These are phyloP conservation scores for Anthracocystis setariae DNA, from an alignment of 1,284 basidiomycete species.

Conservation along the genomic window DNA sequence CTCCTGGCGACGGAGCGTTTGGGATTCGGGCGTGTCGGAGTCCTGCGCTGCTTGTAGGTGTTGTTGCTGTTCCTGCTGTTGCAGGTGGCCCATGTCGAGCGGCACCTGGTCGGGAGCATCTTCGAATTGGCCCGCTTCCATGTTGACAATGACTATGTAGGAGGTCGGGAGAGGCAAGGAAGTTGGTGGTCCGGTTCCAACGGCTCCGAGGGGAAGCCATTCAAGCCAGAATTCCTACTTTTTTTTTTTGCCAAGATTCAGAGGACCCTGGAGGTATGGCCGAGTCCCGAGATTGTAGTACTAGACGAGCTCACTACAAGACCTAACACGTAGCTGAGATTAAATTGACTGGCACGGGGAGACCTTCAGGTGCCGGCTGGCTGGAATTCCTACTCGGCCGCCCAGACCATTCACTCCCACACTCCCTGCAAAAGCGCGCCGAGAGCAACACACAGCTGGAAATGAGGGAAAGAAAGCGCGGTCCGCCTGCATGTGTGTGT, in stretches of 20 bases:
- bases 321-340: background rate
- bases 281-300: conserved; percentile 18
- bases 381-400: conserved; percentile 28
- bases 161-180: background rate
- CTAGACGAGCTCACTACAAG: background rate
- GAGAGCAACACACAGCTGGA: conserved; percentile 11
- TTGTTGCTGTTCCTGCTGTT: conserved; percentile 13
- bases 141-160: background rate
- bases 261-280: conserved; percentile 25
- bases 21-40: conserved; percentile 20
- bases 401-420: too few species aligned
- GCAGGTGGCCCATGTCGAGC: background rate
- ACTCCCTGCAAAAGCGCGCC: background rate
- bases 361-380: background rate
- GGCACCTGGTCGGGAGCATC: conserved; percentile 29
- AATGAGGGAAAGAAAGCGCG: background rate
- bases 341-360: conserved; percentile 2
- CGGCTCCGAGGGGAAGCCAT: too few species aligned
- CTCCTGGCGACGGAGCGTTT: conserved; percentile 35
- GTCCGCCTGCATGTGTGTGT: conserved; percentile 6
- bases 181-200: too few species aligned
- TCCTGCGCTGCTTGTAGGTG: conserved; percentile 24
- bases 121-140: conserved; percentile 48
- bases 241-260: conserved; percentile 10
- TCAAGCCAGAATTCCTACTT: background rate